These are phyloP conservation scores for Peterozyma toletana DNA, from an alignment of 805 yeast species.

Conservation along the genomic window DNA sequence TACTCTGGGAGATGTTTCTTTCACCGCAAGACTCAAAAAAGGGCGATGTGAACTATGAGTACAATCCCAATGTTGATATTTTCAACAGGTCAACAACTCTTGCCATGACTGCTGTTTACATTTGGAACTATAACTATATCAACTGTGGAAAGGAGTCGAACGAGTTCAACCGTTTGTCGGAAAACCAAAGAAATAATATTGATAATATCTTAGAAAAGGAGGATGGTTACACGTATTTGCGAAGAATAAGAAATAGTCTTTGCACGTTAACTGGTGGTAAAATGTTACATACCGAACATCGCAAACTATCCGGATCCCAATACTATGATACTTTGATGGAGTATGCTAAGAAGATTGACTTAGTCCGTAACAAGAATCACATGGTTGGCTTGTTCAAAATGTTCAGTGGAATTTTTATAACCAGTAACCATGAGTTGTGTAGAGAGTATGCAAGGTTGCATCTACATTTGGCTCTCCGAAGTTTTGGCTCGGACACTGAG, in stretches of 20 bases:
- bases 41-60: constrained; percentile 33
- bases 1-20: constrained; percentile 55
- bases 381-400: constrained; percentile 48
- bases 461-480: constrained; percentile 45
- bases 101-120: constrained; percentile 31
- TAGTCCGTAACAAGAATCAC: constrained; percentile 35
- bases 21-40: constrained; percentile 38
- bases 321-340: constrained; percentile 34
- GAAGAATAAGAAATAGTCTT: constrained; percentile 38
- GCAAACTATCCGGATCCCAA: constrained; percentile 22
- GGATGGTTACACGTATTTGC: constrained; percentile 41
- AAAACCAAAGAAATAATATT: constrained; percentile 10
- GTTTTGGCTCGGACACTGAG: constrained; percentile 39
- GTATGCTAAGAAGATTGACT: constrained; percentile 31
- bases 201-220: constrained; percentile 29
- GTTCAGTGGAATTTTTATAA: constrained; percentile 30
- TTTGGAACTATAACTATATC: constrained; percentile 47
- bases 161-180: constrained; percentile 15
- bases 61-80: constrained; percentile 46
- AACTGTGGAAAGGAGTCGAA: constrained; percentile 38
- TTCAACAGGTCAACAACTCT: constrained; percentile 35
- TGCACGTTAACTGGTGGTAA: constrained; percentile 23
- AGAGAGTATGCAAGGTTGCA: constrained; percentile 47
- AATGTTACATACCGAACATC: constrained; percentile 24
- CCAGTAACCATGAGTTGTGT: constrained; percentile 49